Base-by-base conservation (phyloP, 2,329 filamentous ascomycete genomes). In the Paracorniculantispora psalliotae region DNA sequence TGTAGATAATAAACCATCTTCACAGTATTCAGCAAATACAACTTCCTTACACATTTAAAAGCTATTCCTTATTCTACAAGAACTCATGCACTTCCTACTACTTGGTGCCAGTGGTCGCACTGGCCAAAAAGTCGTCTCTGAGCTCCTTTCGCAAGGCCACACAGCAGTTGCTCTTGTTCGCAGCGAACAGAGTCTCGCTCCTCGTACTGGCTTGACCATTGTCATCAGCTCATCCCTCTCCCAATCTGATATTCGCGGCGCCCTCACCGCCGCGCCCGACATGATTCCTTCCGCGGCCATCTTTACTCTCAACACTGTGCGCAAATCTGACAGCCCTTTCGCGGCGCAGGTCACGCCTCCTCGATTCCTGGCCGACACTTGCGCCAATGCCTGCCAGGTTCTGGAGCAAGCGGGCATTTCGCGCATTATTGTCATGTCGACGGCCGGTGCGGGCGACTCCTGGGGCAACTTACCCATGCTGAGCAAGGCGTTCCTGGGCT, bases 81-180 rank as follows among this genome's bases (percentile, higher is more conserved):
- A 61, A 67, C n/a, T 57, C 47, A 75, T 75, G 72, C 69, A 74
- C 60, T 69, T 76, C 60, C 69, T 79, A 49, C 70, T 78, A 15
- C 68, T 79, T n/a, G 76, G 75, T 54, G 72, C 73, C 52, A 76
- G 69, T 61, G 75, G 76, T 35, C 74, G 76, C 15, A 77, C 73
- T 3, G 77, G 77, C 67, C 67, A 72, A 60, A 71, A 74, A 12
- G 73, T 78, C 30, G 67, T 78, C 19, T 67, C 68, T 19, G 70
- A 77, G 61, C 55, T 76, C 4, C 68, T 78, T 23, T 61, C 64
- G 17, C 71, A 72, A 57, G 68, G 69, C 15, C 73, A 78, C 57
- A 71, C 68, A 21, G 70, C 73, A 0, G 73, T 73, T 26, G 73
- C 72, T 2, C 68, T 79, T 33, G 71, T 75, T 8, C 73, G 75